Evolutionary conservation across 192 early-diverging fungal genomes (phyloP), one percentile per base, ranked within the genome.

Genomic region (Umbelopsis isabellina): DNA sequence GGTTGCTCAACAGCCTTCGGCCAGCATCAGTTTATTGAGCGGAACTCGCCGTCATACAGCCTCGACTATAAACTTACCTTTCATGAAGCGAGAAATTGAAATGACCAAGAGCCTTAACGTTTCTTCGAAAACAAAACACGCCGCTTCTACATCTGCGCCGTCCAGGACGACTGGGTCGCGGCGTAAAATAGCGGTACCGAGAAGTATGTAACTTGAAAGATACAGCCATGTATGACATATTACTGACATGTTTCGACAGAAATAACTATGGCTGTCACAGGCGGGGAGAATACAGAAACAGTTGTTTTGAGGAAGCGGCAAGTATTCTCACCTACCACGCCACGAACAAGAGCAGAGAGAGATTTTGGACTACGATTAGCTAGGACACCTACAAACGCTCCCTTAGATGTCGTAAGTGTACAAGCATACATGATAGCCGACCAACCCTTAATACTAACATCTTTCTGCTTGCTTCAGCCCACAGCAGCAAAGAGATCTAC

Each of bases 21-120:
- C 55, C 25, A 61, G 16, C 16, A 18, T 35, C 27, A 61, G 33
- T 18, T 12, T 61, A 15, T 61, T 61, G 18, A 35, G 25, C 4
- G 55, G 55, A 15, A 61, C 4, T n/a, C 55, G 55, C 11, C 27
- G 33, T 10, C 23, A 16, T n/a, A 25, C 55, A 13, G 27, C 55
- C 18, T 61, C 55, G 18, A 61, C 55, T 0, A 35, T 61, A 20
- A 70, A 20, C 25, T 21, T 70, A 23, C 68, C 68, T 1, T 70
- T 70, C 21, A 70, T 70, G 68, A 70, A 70, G 44, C 30, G 68
- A 22, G 68, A 70, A 21, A 70, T 70, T 21, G 50, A 44, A 37
- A 52, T 70, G 68, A 35, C 68, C 0, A 70, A 70, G 21, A 46
- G 49, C 22, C 33, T 51, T 22, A 70, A 22, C n/a, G 11, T 9